These are phyloP conservation scores for Podaxis sp. DNA, from an alignment of 768 basidiomycete species.

Conservation along the genomic window DNA sequence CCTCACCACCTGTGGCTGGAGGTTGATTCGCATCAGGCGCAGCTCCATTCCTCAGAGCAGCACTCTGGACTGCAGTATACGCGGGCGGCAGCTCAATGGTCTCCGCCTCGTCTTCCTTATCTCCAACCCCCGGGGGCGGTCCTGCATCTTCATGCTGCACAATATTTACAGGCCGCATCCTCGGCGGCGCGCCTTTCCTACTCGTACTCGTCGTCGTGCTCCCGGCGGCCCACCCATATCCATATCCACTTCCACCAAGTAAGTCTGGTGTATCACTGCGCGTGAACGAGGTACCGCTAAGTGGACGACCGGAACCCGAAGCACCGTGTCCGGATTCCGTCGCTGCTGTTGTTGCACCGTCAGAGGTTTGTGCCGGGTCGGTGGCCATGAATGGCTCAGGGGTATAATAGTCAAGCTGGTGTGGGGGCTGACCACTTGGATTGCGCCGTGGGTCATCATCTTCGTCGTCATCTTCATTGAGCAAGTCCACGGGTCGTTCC, in stretches of 20 bases:
- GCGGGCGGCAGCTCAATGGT: constrained; percentile 85
- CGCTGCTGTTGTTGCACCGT: constrained; percentile 13
- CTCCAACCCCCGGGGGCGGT: constrained; percentile 35
- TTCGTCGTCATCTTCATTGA: constrained; percentile 55
- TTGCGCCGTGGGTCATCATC: constrained; percentile 29
- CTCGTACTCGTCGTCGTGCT: constrained; percentile 30
- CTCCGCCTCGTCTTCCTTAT: constrained; percentile 50
- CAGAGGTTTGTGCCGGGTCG: constrained; percentile 50
- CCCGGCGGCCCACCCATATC: constrained; percentile 19
- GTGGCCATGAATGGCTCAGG: constrained; percentile 78
- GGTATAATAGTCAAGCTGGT: constrained; percentile 51
- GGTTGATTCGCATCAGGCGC: neutral
- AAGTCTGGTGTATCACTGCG: constrained; percentile 49
- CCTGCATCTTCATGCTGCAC: constrained; percentile 88
- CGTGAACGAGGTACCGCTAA: constrained; percentile 38
- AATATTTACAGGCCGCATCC: constrained; percentile 74
- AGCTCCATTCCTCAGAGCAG: neutral
- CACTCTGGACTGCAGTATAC: constrained; percentile 62
- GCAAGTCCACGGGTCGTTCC: constrained; percentile 67
- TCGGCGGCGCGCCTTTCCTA: constrained; percentile 48
- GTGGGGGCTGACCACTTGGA: constrained; percentile 51
- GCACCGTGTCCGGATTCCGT: constrained; percentile 24
- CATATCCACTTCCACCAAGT: constrained; percentile 19
- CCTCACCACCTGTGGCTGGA: neutral
- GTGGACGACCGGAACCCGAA: constrained; percentile 24